Percentiles rank a stretch among this genome's conserved stretches.
These are phyloP conservation scores for Choricystis sp. DNA, from an alignment of 139 green algal genomes.

Conservation along the genomic window DNA sequence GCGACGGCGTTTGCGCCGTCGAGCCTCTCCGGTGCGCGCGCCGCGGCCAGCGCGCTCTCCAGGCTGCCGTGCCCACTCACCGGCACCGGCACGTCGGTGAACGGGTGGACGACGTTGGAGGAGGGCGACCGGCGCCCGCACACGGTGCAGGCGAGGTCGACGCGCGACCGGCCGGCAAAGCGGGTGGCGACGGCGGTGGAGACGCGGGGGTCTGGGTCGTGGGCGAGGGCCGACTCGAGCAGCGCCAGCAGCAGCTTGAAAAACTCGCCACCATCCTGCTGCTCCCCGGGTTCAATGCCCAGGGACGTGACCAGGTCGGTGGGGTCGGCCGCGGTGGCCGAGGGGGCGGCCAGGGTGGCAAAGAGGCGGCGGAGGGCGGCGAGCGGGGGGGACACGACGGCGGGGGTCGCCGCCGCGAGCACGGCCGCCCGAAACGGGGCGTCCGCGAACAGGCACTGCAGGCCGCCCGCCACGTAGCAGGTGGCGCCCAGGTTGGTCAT, in stretches of 20 bases:
- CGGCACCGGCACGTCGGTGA: constrained; percentile 75
- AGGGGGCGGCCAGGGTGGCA: constrained; percentile 39
- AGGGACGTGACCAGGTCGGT: constrained; percentile 37
- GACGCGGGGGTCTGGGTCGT: background rate
- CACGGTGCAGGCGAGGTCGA: constrained; percentile 50
- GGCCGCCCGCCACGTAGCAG: constrained; percentile 70
- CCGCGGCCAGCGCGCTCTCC: constrained; percentile 18
- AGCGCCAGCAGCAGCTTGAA: constrained; percentile 77
- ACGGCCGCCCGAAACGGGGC: constrained; percentile 38
- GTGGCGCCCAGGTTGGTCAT: constrained; percentile 75
- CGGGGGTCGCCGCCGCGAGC: constrained; percentile 13
- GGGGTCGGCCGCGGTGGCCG: constrained; percentile 34
- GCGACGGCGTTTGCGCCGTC: constrained; percentile 67
- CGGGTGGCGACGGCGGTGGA: constrained; percentile 10
- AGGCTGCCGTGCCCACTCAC: constrained; percentile 15
- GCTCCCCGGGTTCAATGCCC: constrained; percentile 52
- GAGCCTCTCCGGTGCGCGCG: constrained; percentile 49
- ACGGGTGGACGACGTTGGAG: constrained; percentile 29
- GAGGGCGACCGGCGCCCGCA: constrained; percentile 30
- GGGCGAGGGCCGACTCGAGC: constrained; percentile 34
- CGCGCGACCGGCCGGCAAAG: constrained; percentile 52
- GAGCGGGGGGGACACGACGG: constrained; percentile 4
- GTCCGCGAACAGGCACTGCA: constrained; percentile 66
- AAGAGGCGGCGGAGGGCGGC: constrained; percentile 28
- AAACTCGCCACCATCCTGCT: constrained; percentile 90